Percentiles rank a stretch among this genome's conserved stretches.
phyloP scores from a whole-genome alignment of 495 filamentous ascomycete species.

The Penicillium canescens region DNA sequence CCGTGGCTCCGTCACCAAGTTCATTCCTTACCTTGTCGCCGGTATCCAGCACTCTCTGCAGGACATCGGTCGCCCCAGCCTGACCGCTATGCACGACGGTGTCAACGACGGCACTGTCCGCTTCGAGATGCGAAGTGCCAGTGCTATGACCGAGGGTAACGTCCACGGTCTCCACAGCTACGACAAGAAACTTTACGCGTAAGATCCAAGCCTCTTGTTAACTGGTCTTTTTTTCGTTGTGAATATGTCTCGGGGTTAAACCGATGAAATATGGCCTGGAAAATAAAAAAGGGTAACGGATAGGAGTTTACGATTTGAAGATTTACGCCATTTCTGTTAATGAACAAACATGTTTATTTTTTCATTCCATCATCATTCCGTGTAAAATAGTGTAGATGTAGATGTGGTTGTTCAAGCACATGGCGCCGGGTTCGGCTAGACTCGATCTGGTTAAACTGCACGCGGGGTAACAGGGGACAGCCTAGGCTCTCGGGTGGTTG shows the following conservation, averaged over 20 bases:
- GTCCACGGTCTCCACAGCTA: slow-evolving; percentile 96
- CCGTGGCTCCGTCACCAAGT: slow-evolving; percentile 83
- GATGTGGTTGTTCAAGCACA: slow-evolving; percentile 10
- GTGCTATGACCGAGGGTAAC: slow-evolving; percentile 91
- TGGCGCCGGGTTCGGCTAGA: slow-evolving; percentile 20
- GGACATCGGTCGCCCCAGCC: slow-evolving; percentile 84
- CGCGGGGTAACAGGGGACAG: slow-evolving; percentile 30
- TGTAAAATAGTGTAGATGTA: neutral
- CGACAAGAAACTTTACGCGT: slow-evolving; percentile 99
- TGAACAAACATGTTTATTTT: slow-evolving; percentile 16
- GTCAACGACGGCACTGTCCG: slow-evolving; percentile 77
- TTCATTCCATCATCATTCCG: neutral
- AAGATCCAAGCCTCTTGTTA: slow-evolving; percentile 32
- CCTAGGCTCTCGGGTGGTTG: slow-evolving; percentile 28
- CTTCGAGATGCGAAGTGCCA: slow-evolving; percentile 92
- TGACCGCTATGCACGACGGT: slow-evolving; percentile 71
- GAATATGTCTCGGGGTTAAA: slow-evolving; percentile 25
- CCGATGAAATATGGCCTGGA: slow-evolving; percentile 37
- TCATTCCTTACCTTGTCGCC: slow-evolving; percentile 91
- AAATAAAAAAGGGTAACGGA: slow-evolving; percentile 38
- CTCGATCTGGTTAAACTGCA: slow-evolving; percentile 17
- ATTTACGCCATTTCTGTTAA: slow-evolving; percentile 30
- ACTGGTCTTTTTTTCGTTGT: slow-evolving; percentile 19
- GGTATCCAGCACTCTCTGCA: slow-evolving; percentile 97
- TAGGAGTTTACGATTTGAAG: slow-evolving; percentile 30